Percentiles rank a stretch among this genome's conserved stretches.
phyloP scores from a whole-genome alignment of 2,329 filamentous ascomycete species.

The Rasamsonia emersonii region DNA sequence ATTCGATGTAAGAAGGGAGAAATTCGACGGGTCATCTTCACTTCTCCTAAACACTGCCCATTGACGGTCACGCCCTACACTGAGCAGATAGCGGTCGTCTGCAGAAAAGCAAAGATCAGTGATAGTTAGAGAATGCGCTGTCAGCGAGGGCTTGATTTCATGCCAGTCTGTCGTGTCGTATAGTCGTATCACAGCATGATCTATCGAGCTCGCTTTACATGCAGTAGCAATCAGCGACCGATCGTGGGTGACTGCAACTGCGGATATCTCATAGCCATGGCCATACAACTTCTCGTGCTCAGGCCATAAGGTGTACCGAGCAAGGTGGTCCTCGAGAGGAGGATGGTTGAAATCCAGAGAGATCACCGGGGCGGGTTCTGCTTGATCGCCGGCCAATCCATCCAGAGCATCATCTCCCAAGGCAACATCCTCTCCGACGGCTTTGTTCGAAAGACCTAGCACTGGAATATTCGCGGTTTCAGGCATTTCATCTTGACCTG shows the following conservation, averaged over 20 bases:
- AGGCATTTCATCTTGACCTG: slow-evolving; percentile 46
- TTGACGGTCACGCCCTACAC: slow-evolving; percentile 82
- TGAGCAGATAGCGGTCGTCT: slow-evolving; percentile 68
- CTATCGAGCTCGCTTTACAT: slow-evolving; percentile 83
- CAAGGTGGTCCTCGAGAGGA: slow-evolving; percentile 81
- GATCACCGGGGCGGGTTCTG: slow-evolving; percentile 14
- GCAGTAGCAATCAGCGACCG: slow-evolving; percentile 75
- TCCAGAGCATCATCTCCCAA: slow-evolving; percentile 21
- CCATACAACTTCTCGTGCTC: slow-evolving; percentile 96
- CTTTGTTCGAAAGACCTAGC: slow-evolving; percentile 91
- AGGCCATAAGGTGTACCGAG: slow-evolving; percentile 87
- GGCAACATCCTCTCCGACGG: slow-evolving; percentile 47
- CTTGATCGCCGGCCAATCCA: slow-evolving; percentile 9
- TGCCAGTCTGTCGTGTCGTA: slow-evolving; percentile 85
- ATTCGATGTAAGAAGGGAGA: slow-evolving; percentile 55
- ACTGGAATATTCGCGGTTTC: slow-evolving; percentile 94
- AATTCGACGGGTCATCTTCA: slow-evolving; percentile 35
- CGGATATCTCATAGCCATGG: slow-evolving; percentile 93
- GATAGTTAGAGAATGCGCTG: slow-evolving; percentile 79
- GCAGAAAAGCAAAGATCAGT: slow-evolving; percentile 71
- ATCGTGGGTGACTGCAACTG: slow-evolving; percentile 68
- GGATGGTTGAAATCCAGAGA: slow-evolving; percentile 58
- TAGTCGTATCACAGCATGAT: slow-evolving; percentile 87
- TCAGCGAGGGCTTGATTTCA: slow-evolving; percentile 72
- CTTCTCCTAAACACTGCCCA: slow-evolving; percentile 71